A percentile compares a stretch with the other conserved stretches of the same genome.
These are phyloP conservation scores for Babesia bigemina DNA, from an alignment of 169 alveolate genomes.

Conservation along the genomic window DNA sequence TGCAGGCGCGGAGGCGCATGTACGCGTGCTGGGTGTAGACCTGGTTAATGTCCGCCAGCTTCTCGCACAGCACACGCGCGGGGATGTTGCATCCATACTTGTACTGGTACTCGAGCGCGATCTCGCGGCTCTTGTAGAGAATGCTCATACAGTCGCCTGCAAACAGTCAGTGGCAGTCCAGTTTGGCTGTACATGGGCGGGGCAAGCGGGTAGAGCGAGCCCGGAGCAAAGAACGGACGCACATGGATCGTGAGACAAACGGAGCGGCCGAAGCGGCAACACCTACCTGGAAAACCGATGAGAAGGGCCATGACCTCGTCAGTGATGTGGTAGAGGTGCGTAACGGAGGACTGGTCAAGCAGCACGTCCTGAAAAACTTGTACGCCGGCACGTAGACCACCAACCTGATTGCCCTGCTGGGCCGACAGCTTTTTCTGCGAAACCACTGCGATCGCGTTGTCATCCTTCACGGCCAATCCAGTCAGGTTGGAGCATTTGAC, in stretches of 20 bases:
- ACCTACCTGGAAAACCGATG: conserved; percentile 83
- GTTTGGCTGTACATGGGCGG: too few species aligned
- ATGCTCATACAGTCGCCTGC: conserved; percentile 83
- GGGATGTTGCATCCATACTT: conserved; percentile 92
- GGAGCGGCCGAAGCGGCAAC: background rate
- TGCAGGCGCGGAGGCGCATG: conserved; percentile 92
- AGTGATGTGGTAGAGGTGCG: conserved; percentile 79
- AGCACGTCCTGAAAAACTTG: conserved; percentile 76
- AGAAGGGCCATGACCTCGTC: conserved; percentile 80
- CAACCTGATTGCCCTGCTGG: conserved; percentile 74
- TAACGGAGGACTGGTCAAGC: conserved; percentile 75
- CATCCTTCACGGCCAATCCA: conserved; percentile 95
- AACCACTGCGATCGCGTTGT: conserved; percentile 91
- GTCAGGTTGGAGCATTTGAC: conserved; percentile 93
- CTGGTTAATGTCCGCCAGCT: conserved; percentile 91
- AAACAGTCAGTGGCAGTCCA: background rate
- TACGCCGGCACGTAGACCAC: conserved; percentile 1
- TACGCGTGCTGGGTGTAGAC: conserved; percentile 95
- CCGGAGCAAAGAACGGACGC: too few species aligned
- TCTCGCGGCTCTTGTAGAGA: conserved; percentile 86
- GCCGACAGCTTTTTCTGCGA: conserved; percentile 94
- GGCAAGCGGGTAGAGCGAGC: too few species aligned
- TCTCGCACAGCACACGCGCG: conserved; percentile 89
- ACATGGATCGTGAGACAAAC: background rate
- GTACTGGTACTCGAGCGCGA: conserved; percentile 88